Evolutionary conservation across 2,329 filamentous ascomycete genomes (phyloP).

Genomic region (Aspergillus sp.): DNA sequence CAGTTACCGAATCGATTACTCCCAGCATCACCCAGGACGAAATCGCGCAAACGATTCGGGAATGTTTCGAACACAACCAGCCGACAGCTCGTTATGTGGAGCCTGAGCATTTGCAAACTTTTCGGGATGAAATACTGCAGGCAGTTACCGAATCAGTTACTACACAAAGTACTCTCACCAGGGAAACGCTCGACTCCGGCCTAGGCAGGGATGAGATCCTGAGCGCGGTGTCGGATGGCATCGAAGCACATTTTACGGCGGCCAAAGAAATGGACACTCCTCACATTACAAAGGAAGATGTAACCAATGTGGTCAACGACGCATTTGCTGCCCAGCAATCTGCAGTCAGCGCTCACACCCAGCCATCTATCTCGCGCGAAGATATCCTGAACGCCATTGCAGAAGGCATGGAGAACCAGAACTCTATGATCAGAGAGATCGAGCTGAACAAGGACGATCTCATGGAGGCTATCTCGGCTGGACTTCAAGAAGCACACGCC

Average conservation of each 20-base stretch:
- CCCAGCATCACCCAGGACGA: slow-evolving; percentile 75
- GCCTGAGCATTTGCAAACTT: slow-evolving; percentile 27
- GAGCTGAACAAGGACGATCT: slow-evolving; percentile 54
- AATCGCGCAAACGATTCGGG: slow-evolving; percentile 76
- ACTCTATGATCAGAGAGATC: slow-evolving; percentile 58
- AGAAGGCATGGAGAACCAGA: slow-evolving; percentile 55
- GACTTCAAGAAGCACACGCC: slow-evolving; percentile 54
- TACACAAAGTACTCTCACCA: slow-evolving; percentile 32
- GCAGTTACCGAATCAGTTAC: slow-evolving; percentile 31
- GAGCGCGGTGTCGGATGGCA: slow-evolving; percentile 59
- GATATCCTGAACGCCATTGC: slow-evolving; percentile 59
- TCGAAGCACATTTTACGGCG: slow-evolving; percentile 47
- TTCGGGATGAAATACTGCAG: slow-evolving; percentile 36
- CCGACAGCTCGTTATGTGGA: slow-evolving; percentile 18
- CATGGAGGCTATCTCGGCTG: slow-evolving; percentile 59
- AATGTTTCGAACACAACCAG: slow-evolving; percentile 79
- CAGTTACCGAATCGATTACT: slow-evolving; percentile 39
- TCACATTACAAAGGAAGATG: slow-evolving; percentile 30
- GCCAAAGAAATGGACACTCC: slow-evolving; percentile 56
- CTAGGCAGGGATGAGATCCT: slow-evolving; percentile 58
- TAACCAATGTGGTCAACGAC: slow-evolving; percentile 32
- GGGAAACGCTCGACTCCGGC: slow-evolving; percentile 31
- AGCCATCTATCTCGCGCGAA: slow-evolving; percentile 52
- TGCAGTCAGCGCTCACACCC: slow-evolving; percentile 28
- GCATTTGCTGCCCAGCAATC: slow-evolving; percentile 33